These are phyloP conservation scores for Eucalyptus virginea DNA, from an alignment of 345 rosid genomes.

Conservation along the genomic window DNA sequence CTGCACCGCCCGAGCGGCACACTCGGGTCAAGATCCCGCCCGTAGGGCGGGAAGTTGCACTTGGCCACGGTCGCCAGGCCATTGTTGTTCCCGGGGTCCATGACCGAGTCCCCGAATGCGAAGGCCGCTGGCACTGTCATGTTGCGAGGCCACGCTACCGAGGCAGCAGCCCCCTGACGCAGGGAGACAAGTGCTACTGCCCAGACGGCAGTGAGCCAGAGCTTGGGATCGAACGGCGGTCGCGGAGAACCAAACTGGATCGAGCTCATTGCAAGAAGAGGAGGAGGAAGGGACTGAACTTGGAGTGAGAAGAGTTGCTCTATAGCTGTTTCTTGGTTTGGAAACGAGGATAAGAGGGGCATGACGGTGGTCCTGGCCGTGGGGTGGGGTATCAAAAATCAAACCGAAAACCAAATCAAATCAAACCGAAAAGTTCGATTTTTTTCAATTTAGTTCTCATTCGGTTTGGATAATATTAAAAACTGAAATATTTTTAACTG, in stretches of 20 bases:
- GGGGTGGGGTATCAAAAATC: too few species aligned
- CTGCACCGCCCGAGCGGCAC: slow-evolving; percentile 39
- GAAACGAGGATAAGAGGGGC: background rate
- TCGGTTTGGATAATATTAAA: too few species aligned
- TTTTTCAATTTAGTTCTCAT: rapidly evolving
- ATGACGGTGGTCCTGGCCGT: background rate
- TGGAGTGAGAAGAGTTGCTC: background rate
- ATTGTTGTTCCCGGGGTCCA: slow-evolving; percentile 59
- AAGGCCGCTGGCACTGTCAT: slow-evolving; percentile 13
- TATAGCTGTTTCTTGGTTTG: background rate
- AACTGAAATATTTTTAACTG: too few species aligned
- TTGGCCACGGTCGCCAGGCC: slow-evolving; percentile 4
- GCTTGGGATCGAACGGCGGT: background rate
- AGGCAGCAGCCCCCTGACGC: background rate
- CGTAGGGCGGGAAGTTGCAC: slow-evolving; percentile 43
- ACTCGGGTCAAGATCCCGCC: slow-evolving; percentile 34
- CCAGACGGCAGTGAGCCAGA: background rate
- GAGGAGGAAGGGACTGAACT: background rate
- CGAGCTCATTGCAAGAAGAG: background rate
- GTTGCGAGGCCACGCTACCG: background rate
- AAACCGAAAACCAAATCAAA: too few species aligned
- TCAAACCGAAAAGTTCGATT: too few species aligned
- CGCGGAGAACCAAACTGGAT: background rate
- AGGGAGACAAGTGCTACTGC: background rate
- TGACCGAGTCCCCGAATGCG: slow-evolving; percentile 53